Evolutionary conservation across 306 rosid species (phyloP).

Genomic region (Malus orientalis): DNA sequence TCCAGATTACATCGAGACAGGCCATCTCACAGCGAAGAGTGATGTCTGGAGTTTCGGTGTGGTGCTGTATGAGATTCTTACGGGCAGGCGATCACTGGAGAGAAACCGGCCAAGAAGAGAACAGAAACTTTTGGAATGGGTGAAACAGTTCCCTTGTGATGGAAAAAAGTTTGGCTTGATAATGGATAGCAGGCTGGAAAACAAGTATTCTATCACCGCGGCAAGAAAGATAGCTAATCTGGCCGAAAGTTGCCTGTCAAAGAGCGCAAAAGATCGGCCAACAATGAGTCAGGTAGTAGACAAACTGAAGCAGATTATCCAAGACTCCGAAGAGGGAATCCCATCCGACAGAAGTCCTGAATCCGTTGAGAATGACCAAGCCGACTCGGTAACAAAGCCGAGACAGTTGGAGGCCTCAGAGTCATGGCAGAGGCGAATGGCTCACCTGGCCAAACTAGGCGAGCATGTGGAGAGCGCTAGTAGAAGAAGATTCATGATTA

Average conservation of each 20-base stretch:
- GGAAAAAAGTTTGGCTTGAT: constrained; percentile 44
- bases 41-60: constrained; percentile 92
- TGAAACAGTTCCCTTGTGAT: constrained; percentile 52
- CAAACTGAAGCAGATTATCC: constrained; percentile 52
- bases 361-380: constrained; percentile 16
- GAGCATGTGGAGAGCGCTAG: constrained; percentile 53
- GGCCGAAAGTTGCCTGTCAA: constrained; percentile 54
- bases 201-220: constrained; percentile 34
- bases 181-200: constrained; percentile 62
- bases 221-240: constrained; percentile 47
- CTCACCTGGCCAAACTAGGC: constrained; percentile 77
- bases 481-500: constrained; percentile 63
- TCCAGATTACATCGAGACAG: constrained; percentile 79
- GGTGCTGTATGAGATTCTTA: constrained; percentile 64
- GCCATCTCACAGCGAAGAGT: constrained; percentile 81
- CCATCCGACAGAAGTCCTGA: constrained; percentile 21
- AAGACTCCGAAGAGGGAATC: constrained; percentile 27
- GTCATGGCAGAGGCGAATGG: constrained; percentile 67
- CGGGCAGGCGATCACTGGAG: constrained; percentile 69
- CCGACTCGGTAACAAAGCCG: constrained; percentile 21
- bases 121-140: constrained; percentile 83
- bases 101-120: constrained; percentile 60
- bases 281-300: constrained; percentile 58
- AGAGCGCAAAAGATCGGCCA: constrained; percentile 69
- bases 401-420: constrained; percentile 24